Conservation (phyloP, 2,329 filamentous ascomycete species). For the Pseudogymnoascus sp. region DNA sequence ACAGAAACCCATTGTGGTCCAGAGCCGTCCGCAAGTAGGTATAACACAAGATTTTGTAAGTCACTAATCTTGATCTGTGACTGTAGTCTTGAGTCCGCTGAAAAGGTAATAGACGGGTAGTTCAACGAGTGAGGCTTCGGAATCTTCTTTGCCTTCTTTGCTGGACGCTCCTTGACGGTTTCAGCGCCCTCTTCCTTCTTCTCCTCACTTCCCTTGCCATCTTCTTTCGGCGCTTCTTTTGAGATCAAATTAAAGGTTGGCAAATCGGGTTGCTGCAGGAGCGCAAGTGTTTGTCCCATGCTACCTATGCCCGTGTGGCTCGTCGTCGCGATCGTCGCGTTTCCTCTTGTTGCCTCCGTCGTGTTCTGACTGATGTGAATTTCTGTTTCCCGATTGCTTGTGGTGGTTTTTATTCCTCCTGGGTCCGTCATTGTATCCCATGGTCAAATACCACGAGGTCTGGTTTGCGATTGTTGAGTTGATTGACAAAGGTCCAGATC, state of each 20-base stretch:
- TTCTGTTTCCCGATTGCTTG: neutral
- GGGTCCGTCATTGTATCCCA: constrained; percentile 1
- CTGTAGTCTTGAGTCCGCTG: constrained; percentile 48
- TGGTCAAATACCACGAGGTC: neutral
- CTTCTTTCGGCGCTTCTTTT: constrained; percentile 14
- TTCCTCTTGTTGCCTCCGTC: constrained; percentile 21
- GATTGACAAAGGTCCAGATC: neutral
- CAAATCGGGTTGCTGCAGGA: constrained; percentile 25
- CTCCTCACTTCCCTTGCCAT: constrained; percentile 16
- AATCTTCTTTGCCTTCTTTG: constrained; percentile 56
- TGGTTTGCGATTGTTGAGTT: neutral
- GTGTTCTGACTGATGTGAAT: constrained; percentile 4
- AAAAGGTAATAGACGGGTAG: constrained; percentile 55
- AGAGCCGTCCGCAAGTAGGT: constrained; percentile 59
- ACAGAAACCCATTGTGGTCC: constrained; percentile 61
- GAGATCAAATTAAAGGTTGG: constrained; percentile 30
- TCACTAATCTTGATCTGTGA: constrained; percentile 57
- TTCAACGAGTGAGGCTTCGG: constrained; percentile 48
- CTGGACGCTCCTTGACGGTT: constrained; percentile 39
- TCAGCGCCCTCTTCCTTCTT: constrained; percentile 12
- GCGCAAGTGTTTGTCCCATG: constrained; percentile 20
- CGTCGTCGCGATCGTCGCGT: constrained; percentile 25
- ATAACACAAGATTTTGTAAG: constrained; percentile 57
- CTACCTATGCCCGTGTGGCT: constrained; percentile 11
- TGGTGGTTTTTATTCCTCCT: constrained; percentile 8